A percentile compares a stretch with the other conserved stretches of the same genome.
These are phyloP conservation scores for Monosiga brevicollis DNA, from an alignment of 78 protist species.

Conservation along the genomic window DNA sequence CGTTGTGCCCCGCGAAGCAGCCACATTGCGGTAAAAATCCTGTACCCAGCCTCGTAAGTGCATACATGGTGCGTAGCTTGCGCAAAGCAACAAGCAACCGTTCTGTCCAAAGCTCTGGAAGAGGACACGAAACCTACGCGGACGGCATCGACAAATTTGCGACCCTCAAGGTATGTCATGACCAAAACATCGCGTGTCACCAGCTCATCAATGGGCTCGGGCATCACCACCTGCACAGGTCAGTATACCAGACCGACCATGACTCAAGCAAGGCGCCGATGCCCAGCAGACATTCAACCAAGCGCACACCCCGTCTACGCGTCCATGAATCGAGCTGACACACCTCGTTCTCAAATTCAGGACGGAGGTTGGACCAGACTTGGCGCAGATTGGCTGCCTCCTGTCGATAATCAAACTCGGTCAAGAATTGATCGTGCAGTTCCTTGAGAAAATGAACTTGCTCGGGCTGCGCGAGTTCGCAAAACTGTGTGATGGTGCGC, in stretches of 20 bases:
- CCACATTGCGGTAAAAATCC: not conserved
- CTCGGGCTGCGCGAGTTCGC: conserved; percentile 2
- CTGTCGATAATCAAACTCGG: conserved; percentile 41
- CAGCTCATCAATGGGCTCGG: conserved; percentile 13
- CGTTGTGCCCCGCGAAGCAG: not conserved
- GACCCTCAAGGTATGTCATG: conserved; percentile 39
- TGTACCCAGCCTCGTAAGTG: not conserved
- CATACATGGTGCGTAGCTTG: not conserved
- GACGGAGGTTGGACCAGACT: not conserved
- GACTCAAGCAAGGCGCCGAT: not conserved
- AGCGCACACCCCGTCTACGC: not conserved
- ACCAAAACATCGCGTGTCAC: conserved; percentile 24
- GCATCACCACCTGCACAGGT: conserved; percentile 5
- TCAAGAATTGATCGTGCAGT: conserved; percentile 28
- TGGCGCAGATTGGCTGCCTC: conserved; percentile 26
- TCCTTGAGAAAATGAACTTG: conserved; percentile 20
- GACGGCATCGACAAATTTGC: conserved; percentile 15
- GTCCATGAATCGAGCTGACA: not conserved
- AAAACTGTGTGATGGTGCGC: conserved; percentile 4
- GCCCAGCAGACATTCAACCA: not conserved
- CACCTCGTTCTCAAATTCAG: not conserved
- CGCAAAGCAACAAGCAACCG: not conserved
- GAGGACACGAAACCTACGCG: not conserved
- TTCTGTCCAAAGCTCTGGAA: not conserved
- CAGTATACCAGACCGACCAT: not conserved